phyloP scores from a whole-genome alignment of 345 rosid species.

The Rhodamnia argentea region DNA sequence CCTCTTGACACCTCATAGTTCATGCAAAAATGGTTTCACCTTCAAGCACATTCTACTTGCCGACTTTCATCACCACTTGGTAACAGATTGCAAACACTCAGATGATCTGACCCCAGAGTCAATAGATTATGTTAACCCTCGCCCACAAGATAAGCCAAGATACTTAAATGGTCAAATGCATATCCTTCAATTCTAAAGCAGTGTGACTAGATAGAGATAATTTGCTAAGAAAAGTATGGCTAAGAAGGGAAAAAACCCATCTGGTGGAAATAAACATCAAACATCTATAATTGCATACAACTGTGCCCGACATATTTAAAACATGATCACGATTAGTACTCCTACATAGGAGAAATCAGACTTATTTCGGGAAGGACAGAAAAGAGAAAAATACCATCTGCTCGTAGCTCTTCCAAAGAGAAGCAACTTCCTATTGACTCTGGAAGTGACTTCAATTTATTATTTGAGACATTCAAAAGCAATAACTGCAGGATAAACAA shows the following conservation, averaged over 20 bases:
- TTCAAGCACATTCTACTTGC: neutral
- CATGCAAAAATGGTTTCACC: neutral
- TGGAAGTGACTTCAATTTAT: conserved; percentile 84
- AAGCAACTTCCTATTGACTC: conserved; percentile 94
- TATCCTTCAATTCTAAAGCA: neutral
- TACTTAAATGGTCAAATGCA: neutral
- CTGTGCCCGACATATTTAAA: neutral
- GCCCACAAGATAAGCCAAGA: neutral
- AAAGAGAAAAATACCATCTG: conserved; percentile 48
- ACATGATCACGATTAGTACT: neutral
- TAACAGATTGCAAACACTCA: neutral
- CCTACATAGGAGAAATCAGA: neutral
- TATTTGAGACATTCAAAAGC: conserved; percentile 78
- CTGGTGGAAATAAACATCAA: neutral
- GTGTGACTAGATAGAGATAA: neutral
- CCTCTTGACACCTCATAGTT: neutral
- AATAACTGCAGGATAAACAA: conserved; percentile 52
- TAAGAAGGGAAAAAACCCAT: neutral
- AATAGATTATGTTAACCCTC: neutral
- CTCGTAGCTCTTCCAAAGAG: conserved; percentile 88
- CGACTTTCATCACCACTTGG: neutral
- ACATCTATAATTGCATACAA: neutral
- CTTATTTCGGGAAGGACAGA: neutral
- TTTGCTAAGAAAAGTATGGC: neutral
- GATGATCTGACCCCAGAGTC: neutral